These are phyloP conservation scores for Fusarium cyanostomum DNA, from an alignment of 2,329 filamentous ascomycete species.

Conservation along the genomic window DNA sequence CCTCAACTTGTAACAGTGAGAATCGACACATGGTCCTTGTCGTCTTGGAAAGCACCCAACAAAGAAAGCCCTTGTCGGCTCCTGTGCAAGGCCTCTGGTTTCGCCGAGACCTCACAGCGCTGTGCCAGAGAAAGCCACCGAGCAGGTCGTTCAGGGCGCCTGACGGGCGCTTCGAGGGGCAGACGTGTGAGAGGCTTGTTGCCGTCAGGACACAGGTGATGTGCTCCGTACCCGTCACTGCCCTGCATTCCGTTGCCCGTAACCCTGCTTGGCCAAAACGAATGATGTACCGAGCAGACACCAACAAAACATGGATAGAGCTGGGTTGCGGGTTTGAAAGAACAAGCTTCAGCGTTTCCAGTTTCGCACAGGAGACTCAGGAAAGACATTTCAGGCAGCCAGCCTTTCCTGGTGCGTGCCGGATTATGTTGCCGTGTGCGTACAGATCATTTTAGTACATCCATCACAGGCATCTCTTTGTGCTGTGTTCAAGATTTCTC, in stretches of 20 bases:
- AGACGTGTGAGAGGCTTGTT: conserved; percentile 30
- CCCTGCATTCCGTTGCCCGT: conserved; percentile 29
- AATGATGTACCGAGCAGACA: conserved; percentile 16
- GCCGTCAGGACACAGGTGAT: conserved; percentile 30
- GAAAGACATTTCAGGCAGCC: conserved; percentile 31
- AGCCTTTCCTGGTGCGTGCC: conserved; percentile 7
- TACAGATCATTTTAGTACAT: not conserved
- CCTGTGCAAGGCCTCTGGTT: conserved; percentile 26
- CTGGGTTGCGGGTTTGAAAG: conserved; percentile 11
- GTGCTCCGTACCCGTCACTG: conserved; percentile 27
- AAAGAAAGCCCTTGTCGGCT: conserved; percentile 25
- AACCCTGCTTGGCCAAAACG: conserved; percentile 30
- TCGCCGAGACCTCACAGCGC: conserved; percentile 30
- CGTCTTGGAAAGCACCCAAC: conserved; percentile 13
- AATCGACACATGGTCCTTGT: conserved; percentile 39
- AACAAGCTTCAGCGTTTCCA: conserved; percentile 16
- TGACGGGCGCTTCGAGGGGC: conserved; percentile 15
- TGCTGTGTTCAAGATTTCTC: conserved; percentile 11
- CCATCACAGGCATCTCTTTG: not conserved
- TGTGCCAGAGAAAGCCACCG: conserved; percentile 14
- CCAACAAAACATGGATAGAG: conserved; percentile 23
- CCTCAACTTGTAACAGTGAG: conserved; percentile 26
- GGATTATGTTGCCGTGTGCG: conserved; percentile 15
- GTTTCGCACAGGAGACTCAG: conserved; percentile 16
- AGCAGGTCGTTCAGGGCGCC: conserved; percentile 13